These are phyloP conservation scores for Sarcomyxa edulis DNA, from an alignment of 768 basidiomycete species.

Conservation along the genomic window DNA sequence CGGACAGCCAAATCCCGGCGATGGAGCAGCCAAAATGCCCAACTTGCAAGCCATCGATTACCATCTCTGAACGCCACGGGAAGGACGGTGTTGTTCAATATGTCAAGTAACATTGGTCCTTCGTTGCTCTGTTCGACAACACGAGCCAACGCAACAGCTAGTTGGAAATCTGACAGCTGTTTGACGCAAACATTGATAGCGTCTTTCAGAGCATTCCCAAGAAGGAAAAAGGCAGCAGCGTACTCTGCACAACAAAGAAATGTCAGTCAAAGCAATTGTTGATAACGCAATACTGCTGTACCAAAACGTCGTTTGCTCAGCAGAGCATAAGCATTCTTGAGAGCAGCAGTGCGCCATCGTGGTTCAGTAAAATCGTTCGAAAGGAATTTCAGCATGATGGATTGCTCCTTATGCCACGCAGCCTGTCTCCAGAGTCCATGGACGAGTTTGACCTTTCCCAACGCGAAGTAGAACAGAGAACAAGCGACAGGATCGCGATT, in stretches of 20 bases:
- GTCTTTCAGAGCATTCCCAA: constrained; percentile 84
- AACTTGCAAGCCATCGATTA: constrained; percentile 90
- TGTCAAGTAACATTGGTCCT: constrained; percentile 66
- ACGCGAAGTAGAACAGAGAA: constrained; percentile 90
- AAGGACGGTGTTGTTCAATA: constrained; percentile 71
- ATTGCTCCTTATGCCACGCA: constrained; percentile 87
- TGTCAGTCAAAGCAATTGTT: background rate
- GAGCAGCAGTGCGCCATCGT: constrained; percentile 87
- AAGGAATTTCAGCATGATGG: constrained; percentile 86
- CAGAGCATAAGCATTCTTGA: constrained; percentile 94
- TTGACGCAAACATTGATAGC: constrained; percentile 87
- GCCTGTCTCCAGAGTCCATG: constrained; percentile 96
- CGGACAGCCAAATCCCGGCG: constrained; percentile 86
- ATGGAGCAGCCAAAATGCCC: constrained; percentile 95
- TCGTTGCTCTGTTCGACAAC: constrained; percentile 79
- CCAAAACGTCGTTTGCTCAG: constrained; percentile 90
- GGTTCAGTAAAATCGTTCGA: constrained; percentile 81
- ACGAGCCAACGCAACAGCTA: constrained; percentile 84
- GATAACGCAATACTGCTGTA: too few relatives aligned
- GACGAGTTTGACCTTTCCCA: constrained; percentile 89
- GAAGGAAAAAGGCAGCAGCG: constrained; percentile 96
- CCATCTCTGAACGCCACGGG: constrained; percentile 84
- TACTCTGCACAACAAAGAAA: constrained; percentile 78
- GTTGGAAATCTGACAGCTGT: constrained; percentile 85
- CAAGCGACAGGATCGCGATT: constrained; percentile 85